phyloP scores from a whole-genome alignment of 2,329 filamentous ascomycete genomes.

The Diaporthe caulivora region DNA sequence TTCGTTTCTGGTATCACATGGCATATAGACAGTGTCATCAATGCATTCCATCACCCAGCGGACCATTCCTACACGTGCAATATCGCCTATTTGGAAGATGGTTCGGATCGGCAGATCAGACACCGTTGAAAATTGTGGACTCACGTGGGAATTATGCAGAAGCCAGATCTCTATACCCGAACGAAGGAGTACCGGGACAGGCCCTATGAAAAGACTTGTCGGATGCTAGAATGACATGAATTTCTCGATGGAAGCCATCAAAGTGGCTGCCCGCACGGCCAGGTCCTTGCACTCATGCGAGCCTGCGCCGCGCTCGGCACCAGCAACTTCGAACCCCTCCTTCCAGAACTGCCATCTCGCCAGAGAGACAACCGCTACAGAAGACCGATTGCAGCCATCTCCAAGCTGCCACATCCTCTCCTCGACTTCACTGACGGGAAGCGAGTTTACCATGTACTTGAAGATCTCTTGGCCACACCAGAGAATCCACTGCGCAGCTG shows the following conservation, averaged over 20 bases:
- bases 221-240: not conserved
- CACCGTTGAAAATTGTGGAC: too few relatives aligned
- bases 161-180: not conserved
- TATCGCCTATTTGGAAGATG: too few relatives aligned
- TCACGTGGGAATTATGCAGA: too few relatives aligned
- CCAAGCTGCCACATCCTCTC: not conserved
- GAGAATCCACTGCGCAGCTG: conserved; percentile 2
- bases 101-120: too few relatives aligned
- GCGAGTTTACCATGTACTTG: not conserved
- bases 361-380: not conserved
- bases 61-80: too few relatives aligned
- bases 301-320: not conserved
- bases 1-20: too few relatives aligned
- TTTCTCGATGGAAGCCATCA: conserved; percentile 3
- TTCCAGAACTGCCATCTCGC: conserved; percentile 11
- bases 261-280: not conserved
- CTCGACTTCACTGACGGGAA: not conserved
- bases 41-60: too few relatives aligned
- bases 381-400: not conserved
- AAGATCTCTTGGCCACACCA: not conserved
- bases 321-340: not conserved
- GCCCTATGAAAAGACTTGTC: too few relatives aligned
- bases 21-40: too few relatives aligned
- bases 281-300: not conserved
- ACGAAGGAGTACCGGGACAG: not conserved